Evolutionary conservation across 2,329 filamentous ascomycete species (phyloP), one percentile per base, ranked within the genome.

Genomic region (Sclerotinia subarctica): DNA sequence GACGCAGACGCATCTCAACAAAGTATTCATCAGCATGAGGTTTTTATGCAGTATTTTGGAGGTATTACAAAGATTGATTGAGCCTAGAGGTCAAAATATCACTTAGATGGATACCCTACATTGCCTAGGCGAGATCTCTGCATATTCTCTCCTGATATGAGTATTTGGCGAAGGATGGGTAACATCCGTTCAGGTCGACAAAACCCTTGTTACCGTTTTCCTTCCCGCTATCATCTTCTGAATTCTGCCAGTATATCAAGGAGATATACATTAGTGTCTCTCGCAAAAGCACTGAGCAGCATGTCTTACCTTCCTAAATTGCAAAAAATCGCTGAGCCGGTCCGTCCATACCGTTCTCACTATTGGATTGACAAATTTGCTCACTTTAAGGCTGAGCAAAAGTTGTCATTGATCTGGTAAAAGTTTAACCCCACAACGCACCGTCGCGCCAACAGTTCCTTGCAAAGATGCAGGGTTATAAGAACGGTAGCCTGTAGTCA

Each of bases 281-380:
- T 44, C 35, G 26, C 59, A 29, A n/a, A 35, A 46, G 21, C 17
- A 13, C 26, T 44, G 35, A 53, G 29, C 13, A 19, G 21, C 19
- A 29, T 19, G 35, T 54, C 51, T 47, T 60, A 53, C 56, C 65
- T 67, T 62, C 24, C 65, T 67, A 42, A 62, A 46, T 17, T 51
- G 57, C 35, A 26, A 53, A 62, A 32, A 32, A 57, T 74, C 72
- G 74, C 71, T 63, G 72, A 60, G 68, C 60, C 74, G 73, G 74
- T 73, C 74, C 73, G 73, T 64, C 62, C 69, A 72, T 70, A 72
- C 72, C 72, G 73, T 66, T 72, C 57, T 59, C 51, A 24, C 60
- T 35, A 54, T 32, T 44, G 24, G 19, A 38, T 63, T 51, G 35
- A 29, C 46, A 53, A n/a, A 54, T 42, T 65, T 62, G 8, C 26